Base-by-base conservation (phyloP, 1,139 yeast species). In the Yamadazyma oceani region DNA sequence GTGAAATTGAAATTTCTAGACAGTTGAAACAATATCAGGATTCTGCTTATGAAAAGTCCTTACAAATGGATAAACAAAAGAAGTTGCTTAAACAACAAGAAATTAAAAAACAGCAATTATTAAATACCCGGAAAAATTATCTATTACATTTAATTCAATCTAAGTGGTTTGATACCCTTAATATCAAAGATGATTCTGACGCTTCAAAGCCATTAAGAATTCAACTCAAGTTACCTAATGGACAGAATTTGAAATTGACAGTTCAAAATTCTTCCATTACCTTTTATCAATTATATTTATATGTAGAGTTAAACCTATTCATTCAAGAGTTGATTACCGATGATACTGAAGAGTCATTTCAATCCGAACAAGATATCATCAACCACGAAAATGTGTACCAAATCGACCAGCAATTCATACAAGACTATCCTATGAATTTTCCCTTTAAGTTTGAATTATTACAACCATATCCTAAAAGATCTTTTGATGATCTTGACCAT, bases 251-350 rank as follows among this genome's bases (percentile, higher is more conserved):
- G 2, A 67, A 85, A 7, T 78, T 88, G 41, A 54, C 62, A 19
- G 14, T 49, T 5, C 33, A 34, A 22, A 70, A 74, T 16, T 14
- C 14, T 5, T 53, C 60, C 5, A 68, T 75, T 12, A 62, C 79
- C 0, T 55, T 83, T n/a, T 68, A 67, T 32, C 85, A 85, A 26
- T 57, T 90, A 4, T 88, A 87, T 56, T 69, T 80, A 32, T 78
- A 71, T 50, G 78, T 86, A 31, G 88, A 84, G 43, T 63, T 71
- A 13, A 63, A 64, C 37, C 44, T 70, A 27, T 55, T 57, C 36
- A 45, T 48, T n/a, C 41, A 42, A 22, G 49, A 49, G 10, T 27
- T 46, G 35, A 44, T 42, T 15, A 45, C 41, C 5, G 46, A 47
- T 3, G 40, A 43, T 4, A 26, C 27, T 8, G 12, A 17, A n/a